Evolutionary conservation across 2,329 filamentous ascomycete species (phyloP).

Genomic region (Pestalotiopsis fici): DNA sequence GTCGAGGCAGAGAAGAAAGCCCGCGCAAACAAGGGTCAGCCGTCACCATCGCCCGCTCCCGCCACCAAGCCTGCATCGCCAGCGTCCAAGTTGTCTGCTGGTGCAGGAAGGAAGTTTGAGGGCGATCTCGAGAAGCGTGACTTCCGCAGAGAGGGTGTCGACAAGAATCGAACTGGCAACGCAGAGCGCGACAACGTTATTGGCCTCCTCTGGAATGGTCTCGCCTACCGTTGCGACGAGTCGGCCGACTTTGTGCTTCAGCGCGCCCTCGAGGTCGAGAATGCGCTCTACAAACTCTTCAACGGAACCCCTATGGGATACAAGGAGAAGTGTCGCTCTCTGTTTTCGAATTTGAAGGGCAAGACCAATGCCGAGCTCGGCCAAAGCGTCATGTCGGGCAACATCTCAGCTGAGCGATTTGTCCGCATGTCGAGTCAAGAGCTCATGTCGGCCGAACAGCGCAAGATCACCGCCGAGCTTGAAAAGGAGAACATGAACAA

Average conservation of each 20-base stretch:
- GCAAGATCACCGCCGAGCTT: constrained; percentile 73
- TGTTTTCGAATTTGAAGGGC: constrained; percentile 94
- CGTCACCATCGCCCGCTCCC: constrained; percentile 52
- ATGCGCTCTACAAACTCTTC: constrained; percentile 70
- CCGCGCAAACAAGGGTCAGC: constrained; percentile 45
- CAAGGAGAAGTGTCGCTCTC: constrained; percentile 84
- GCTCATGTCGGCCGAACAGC: constrained; percentile 83
- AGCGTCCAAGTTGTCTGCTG: constrained; percentile 38
- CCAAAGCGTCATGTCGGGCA: constrained; percentile 71
- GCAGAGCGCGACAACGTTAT: constrained; percentile 80
- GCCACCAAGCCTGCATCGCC: constrained; percentile 19
- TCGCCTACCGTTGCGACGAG: constrained; percentile 71
- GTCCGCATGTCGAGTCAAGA: constrained; percentile 89
- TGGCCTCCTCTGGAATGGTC: constrained; percentile 89
- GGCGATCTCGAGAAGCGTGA: constrained; percentile 78
- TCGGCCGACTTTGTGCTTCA: constrained; percentile 72
- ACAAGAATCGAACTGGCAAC: constrained; percentile 74
- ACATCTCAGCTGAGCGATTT: constrained; percentile 72
- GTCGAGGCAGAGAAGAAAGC: constrained; percentile 66
- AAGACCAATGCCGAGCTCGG: constrained; percentile 82
- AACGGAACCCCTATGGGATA: constrained; percentile 72
- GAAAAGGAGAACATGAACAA: constrained; percentile 95
- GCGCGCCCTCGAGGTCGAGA: constrained; percentile 79
- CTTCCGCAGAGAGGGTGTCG: constrained; percentile 78
- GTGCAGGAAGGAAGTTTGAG: constrained; percentile 49